Evolutionary conservation across 2,329 filamentous ascomycete genomes (phyloP), one percentile per base, ranked within the genome.

Genomic region (Aspergillus calidoustus): DNA sequence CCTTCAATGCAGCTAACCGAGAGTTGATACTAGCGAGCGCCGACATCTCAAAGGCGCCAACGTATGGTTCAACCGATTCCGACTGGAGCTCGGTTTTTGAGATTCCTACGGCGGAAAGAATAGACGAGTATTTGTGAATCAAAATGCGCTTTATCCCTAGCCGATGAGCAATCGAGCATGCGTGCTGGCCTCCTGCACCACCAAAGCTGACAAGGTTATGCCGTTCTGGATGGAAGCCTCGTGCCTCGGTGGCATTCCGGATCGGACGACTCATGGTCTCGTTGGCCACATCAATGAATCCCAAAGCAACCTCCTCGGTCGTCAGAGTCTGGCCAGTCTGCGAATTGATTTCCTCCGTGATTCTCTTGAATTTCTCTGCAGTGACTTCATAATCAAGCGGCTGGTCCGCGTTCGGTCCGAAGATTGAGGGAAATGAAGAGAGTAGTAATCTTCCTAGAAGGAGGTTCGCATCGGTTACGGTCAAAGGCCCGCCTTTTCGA

Each of bases 381-480:
- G 91, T 96, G 0, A 91, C 90, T 60, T 90, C 85, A 1, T 86
- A 81, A 72, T 97, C 93, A 1, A 97, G 79, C 0, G 89, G 90
- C 74, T 97, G 88, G 64, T 97, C 84, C 73, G 97, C 93, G 49
- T 93, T 90, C 75, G 92, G 90, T 49, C 94, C 94, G 69, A 98
- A 97, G 62, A 98, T 97, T 74, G 93, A 94, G 0, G 94, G 94
- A 76, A 98, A 98, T 82, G 96, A 97, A 64, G 96, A 91, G 0
- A 93, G 93, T 1, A 97, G 79, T 3, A 98, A 81, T 23, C 94
- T 87, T 0, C 93, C 93, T 0, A 98, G 86, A 73, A 92, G 93
- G 6, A 97, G 77, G 68, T 97, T 97, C 7, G 93, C 93, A 71
- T 97, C 93, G 0, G 94, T 97, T 8, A 97, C 93, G 0, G 93